Evolutionary conservation across 208 protist genomes (phyloP).

Genomic region (Wallacemonas sp.): DNA sequence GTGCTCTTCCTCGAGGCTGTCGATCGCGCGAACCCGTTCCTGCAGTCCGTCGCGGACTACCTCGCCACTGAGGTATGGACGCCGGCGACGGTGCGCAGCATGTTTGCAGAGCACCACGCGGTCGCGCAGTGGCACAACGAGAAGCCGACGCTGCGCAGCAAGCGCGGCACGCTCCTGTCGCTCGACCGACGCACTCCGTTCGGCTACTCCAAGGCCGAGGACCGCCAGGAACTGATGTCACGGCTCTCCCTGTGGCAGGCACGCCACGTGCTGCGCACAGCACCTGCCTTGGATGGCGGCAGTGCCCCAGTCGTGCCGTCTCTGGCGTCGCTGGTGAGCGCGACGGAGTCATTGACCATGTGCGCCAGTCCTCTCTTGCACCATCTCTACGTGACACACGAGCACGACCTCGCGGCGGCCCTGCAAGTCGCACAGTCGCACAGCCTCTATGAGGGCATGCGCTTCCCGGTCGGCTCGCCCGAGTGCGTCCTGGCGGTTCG

Average conservation of each 20-base stretch:
- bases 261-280: conserved; percentile 12
- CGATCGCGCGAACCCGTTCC: conserved; percentile 41
- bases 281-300: too few species aligned
- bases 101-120: conserved; percentile 72
- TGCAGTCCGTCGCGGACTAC: conserved; percentile 38
- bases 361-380: conserved; percentile 15
- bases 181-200: conserved; percentile 51
- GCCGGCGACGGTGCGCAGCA: conserved; percentile 18
- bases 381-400: neutral
- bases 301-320: too few species aligned
- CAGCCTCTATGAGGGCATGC: conserved; percentile 53
- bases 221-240: conserved; percentile 65
- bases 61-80: conserved; percentile 52
- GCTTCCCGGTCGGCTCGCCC: conserved; percentile 55
- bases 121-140: conserved; percentile 73
- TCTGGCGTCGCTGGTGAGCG: neutral
- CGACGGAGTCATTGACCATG: conserved; percentile 2
- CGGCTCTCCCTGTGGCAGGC: conserved; percentile 48
- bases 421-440: neutral
- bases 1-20: conserved; percentile 59
- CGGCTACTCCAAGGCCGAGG: conserved; percentile 42
- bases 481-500: conserved; percentile 37
- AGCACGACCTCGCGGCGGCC: neutral
- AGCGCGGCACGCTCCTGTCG: conserved; percentile 32
- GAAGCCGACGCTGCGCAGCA: conserved; percentile 25